phyloP scores from a whole-genome alignment of 805 yeast species.

The Phaffomyces thermotolerans region DNA sequence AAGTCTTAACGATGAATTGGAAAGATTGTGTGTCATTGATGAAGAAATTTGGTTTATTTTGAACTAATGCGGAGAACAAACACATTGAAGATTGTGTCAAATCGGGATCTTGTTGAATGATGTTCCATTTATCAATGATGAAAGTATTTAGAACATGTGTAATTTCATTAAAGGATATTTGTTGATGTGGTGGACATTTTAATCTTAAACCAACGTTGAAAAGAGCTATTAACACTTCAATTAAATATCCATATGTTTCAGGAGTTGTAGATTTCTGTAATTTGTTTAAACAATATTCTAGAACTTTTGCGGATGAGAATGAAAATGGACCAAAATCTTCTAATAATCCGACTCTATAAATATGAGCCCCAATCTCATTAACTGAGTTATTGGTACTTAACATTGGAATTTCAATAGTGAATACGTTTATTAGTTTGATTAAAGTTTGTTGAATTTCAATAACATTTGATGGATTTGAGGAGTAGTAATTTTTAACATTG shows the following conservation, averaged over 20 bases:
- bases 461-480: constrained; percentile 35
- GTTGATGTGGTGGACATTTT: not conserved
- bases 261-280: constrained; percentile 6
- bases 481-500: constrained; percentile 22
- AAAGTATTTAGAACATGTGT: constrained; percentile 14
- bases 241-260: constrained; percentile 4
- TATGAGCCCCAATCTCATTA: constrained; percentile 55
- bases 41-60: constrained; percentile 41
- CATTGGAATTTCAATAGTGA: constrained; percentile 33
- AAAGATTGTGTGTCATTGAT: constrained; percentile 27
- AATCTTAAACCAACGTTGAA: constrained; percentile 14
- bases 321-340: constrained; percentile 69
- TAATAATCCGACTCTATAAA: constrained; percentile 56
- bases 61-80: constrained; percentile 44
- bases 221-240: constrained; percentile 16
- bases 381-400: constrained; percentile 39
- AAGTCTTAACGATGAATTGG: constrained; percentile 22
- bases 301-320: constrained; percentile 34
- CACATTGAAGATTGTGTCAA: constrained; percentile 43
- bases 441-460: constrained; percentile 39
- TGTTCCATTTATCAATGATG: constrained; percentile 9
- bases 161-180: constrained; percentile 9
- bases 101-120: constrained; percentile 51
- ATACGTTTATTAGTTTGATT: constrained; percentile 32
- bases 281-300: constrained; percentile 33